Percentiles rank a stretch among this genome's conserved stretches.
Conservation (phyloP, 2,329 filamentous ascomycete species). For the Leptographium lundbergii region DNA sequence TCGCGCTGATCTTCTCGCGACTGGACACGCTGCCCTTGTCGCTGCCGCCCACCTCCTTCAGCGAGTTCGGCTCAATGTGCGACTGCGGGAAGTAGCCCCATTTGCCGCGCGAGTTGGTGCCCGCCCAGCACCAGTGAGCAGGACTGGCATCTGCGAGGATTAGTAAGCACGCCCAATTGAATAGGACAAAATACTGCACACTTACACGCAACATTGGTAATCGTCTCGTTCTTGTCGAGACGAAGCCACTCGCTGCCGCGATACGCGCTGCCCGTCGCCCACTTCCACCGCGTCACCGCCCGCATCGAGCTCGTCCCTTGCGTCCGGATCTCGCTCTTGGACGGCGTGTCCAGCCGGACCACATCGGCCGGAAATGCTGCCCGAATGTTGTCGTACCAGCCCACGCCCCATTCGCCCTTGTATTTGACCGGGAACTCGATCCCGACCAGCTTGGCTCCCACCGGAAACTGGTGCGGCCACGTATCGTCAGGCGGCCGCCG, state of each 20-base stretch:
- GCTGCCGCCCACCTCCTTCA: constrained; percentile 22
- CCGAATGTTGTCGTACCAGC: constrained; percentile 39
- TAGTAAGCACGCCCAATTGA: too few species aligned
- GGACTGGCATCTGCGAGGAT: constrained; percentile 25
- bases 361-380: constrained; percentile 36
- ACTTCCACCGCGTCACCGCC: constrained; percentile 39
- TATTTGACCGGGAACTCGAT: constrained; percentile 39
- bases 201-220: constrained; percentile 50
- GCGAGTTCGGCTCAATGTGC: constrained; percentile 32
- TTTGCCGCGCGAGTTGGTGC: constrained; percentile 37
- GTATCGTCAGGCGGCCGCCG: constrained; percentile 12
- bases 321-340: constrained; percentile 27
- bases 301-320: constrained; percentile 31
- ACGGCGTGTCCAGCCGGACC: constrained; percentile 33
- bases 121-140: constrained; percentile 45
- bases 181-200: constrained; percentile 6
- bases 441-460: constrained; percentile 35
- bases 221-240: constrained; percentile 52
- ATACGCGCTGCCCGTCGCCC: constrained; percentile 26
- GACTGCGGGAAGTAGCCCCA: constrained; percentile 40
- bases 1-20: not conserved
- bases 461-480: constrained; percentile 16
- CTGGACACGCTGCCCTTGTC: constrained; percentile 2
- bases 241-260: constrained; percentile 33
- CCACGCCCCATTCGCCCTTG: constrained; percentile 41